phyloP scores from a whole-genome alignment of 2,329 filamentous ascomycete species.

The Epichloe scottii region DNA sequence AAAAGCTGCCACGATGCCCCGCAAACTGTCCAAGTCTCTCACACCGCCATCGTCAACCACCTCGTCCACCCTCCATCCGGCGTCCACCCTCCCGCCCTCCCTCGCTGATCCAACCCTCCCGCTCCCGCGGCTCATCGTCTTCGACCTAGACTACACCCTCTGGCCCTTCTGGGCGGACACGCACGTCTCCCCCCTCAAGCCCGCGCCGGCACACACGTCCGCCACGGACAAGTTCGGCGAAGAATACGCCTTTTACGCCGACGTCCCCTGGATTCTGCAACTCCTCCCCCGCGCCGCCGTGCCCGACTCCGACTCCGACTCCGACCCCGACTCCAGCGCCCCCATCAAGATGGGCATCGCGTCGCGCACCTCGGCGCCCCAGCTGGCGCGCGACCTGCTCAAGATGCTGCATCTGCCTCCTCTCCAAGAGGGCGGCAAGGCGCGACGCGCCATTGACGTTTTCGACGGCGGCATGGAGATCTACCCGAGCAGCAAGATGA shows the following conservation, averaged over 20 bases:
- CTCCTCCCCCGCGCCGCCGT: constrained; percentile 30
- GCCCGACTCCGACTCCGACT: constrained; percentile 7
- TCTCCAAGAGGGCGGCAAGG: constrained; percentile 16
- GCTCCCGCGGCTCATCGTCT: constrained; percentile 73
- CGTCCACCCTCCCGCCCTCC: constrained; percentile 22
- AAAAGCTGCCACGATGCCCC: constrained; percentile 14
- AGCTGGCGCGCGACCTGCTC: constrained; percentile 70
- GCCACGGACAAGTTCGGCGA: constrained; percentile 48
- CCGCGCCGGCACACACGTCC: constrained; percentile 28
- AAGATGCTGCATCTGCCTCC: constrained; percentile 52
- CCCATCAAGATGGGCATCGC: constrained; percentile 54
- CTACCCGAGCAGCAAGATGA: constrained; percentile 70
- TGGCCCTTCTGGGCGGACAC: constrained; percentile 99
- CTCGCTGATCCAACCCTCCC: constrained; percentile 45
- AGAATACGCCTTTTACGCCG: constrained; percentile 55
- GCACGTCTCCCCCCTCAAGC: constrained; percentile 61
- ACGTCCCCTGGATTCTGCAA: constrained; percentile 55
- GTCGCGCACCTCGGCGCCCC: constrained; percentile 67
- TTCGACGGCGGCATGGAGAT: constrained; percentile 53
- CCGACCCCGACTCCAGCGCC: constrained; percentile 8
- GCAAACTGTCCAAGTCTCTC: constrained; percentile 20
- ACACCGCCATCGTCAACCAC: constrained; percentile 2
- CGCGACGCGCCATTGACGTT: constrained; percentile 39
- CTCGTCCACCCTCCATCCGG: background rate
- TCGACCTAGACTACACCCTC: constrained; percentile 96